These are phyloP conservation scores for Saccharomyces kudriavzevii DNA, from an alignment of 805 yeast species.

Conservation along the genomic window DNA sequence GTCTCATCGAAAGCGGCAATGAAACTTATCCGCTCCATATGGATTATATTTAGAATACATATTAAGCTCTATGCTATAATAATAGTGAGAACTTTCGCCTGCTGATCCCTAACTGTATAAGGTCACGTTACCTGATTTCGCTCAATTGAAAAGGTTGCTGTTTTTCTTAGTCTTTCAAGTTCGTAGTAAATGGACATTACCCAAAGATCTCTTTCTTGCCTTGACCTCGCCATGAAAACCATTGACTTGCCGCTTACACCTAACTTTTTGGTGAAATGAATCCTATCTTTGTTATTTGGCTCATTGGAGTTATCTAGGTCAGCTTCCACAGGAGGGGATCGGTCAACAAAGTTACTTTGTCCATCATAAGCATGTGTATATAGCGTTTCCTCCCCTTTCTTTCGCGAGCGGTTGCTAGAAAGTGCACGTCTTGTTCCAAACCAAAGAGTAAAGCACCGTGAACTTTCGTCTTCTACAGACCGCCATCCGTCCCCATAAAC, in stretches of 20 bases:
- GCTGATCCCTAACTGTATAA: not conserved
- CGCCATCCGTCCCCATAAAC: conserved; percentile 78
- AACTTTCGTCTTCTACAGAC: conserved; percentile 67
- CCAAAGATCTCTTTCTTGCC: conserved; percentile 83
- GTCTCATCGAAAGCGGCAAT: not conserved
- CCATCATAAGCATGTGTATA: not conserved
- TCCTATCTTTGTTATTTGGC: conserved; percentile 1
- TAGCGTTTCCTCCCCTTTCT: not conserved
- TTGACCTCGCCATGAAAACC: conserved; percentile 72
- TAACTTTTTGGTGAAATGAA: conserved; percentile 35
- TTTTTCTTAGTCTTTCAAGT: conserved; percentile 26
- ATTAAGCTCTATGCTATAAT: not conserved
- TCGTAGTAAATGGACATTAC: conserved; percentile 37
- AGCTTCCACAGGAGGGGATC: not conserved
- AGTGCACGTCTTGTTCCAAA: conserved; percentile 55
- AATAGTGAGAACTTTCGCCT: not conserved
- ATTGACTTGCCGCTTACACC: conserved; percentile 62
- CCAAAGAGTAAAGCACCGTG: conserved; percentile 80
- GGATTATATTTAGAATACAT: not conserved
- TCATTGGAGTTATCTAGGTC: not conserved
- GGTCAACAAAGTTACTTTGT: not conserved
- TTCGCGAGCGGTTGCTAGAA: conserved; percentile 10
- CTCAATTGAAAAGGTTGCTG: not conserved
- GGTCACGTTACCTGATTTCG: not conserved
- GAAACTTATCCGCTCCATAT: not conserved